Evolutionary conservation across 208 protist genomes (phyloP), one percentile per base, ranked within the genome.

Genomic region (Angomonas ambiguus): DNA sequence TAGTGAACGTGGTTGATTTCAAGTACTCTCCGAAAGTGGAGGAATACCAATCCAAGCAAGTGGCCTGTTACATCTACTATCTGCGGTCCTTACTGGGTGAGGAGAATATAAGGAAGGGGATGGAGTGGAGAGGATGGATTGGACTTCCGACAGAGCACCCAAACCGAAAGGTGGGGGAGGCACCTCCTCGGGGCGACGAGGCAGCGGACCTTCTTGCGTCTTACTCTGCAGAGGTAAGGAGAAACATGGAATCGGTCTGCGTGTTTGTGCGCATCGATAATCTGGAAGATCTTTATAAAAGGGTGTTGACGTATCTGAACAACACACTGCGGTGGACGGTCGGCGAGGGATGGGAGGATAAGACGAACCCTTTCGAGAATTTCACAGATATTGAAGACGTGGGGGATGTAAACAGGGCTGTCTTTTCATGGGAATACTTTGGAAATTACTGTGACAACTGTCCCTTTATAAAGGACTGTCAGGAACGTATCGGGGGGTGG

Each of bases 31-130:
- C 63, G 4, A 16, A 68, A 32, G 30, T 34, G 6, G n/a, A 57
- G 31, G 22, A 51, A 4, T 68, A 68, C 45, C 63, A 68, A 20
- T 42, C 34, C 32, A 51, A 48, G 27, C 63, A 68, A 25, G 63
- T 68, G 22, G 63, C 51, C 6, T 68, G 42, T 16, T 68, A 68
- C 41, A 68, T 68, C 22, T 24, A 33, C 51, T 68, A 68, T 24
- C 18, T 68, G 13, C 10, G 24, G 4, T 3, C 13, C 5, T 4
- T n/a, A 20, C 20, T 53, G 16, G 13, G 13, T 5, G 35, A 41
- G 35, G 8, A 13, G 13, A 41, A 41, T 41, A 41, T 41, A 13
- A 13, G 35, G 8, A 13, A 41, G 35, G 35, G n/a, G n/a, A n/a
- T 41, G 35, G 13, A 41, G 35, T 53, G 45, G 45, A 53, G 20